Conservation (phyloP, 164 flowering plant species). For the Hamamelis virginiana region DNA sequence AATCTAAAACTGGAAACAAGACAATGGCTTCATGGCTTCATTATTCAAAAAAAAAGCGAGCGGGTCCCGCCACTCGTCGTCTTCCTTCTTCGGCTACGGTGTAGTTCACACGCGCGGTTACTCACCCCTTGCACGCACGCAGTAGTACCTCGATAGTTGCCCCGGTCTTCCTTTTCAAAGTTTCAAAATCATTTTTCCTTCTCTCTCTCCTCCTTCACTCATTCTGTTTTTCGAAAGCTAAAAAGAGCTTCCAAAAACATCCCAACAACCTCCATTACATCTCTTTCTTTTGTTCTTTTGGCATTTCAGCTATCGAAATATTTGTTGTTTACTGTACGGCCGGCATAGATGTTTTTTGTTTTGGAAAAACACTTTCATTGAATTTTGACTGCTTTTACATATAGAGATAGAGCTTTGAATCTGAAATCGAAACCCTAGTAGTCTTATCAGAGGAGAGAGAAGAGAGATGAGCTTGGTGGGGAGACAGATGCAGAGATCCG, state of each 20-base stretch:
- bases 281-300: not conserved
- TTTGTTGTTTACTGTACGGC: not conserved
- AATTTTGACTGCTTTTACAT: not conserved
- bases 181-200: not conserved
- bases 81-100: not conserved
- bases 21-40: not conserved
- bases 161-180: slow-evolving; percentile 17
- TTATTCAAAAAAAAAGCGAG: not conserved
- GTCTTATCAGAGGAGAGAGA: not conserved
- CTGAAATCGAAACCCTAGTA: not conserved
- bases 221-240: not conserved
- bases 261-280: not conserved
- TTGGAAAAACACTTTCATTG: not conserved
- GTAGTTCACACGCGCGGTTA: not conserved
- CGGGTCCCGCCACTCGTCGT: not conserved
- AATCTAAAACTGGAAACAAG: too few species aligned
- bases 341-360: not conserved
- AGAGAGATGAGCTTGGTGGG: slow-evolving; percentile 44
- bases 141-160: not conserved
- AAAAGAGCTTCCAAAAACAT: not conserved
- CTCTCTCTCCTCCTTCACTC: not conserved
- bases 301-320: too few species aligned
- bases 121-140: not conserved
- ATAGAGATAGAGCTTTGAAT: not conserved
- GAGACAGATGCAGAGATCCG: slow-evolving; percentile 44